Evolutionary conservation across 192 early-diverging fungal genomes (phyloP).

Genomic region (Backusella westeae): DNA sequence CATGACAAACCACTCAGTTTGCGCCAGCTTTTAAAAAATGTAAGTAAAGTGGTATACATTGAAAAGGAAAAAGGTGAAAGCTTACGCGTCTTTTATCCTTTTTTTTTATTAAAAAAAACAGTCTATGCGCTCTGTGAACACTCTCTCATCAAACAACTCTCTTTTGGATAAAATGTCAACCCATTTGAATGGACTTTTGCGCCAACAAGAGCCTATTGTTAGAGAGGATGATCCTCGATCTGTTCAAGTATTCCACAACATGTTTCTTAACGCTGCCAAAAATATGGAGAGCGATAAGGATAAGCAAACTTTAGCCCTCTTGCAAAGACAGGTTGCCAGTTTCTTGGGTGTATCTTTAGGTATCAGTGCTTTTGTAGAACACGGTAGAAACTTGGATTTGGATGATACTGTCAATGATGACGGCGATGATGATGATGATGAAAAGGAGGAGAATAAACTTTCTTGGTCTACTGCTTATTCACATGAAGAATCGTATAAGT

Average conservation of each 20-base stretch:
- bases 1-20: constrained; percentile 15
- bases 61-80: neutral
- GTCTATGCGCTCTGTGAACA: constrained; percentile 24
- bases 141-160: neutral
- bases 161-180: constrained; percentile 10
- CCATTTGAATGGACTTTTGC: constrained; percentile 17
- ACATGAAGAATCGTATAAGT: neutral
- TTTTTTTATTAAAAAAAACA: neutral
- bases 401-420: neutral
- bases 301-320: constrained; percentile 18
- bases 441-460: constrained; percentile 4
- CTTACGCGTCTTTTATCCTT: neutral
- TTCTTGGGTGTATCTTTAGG: constrained; percentile 22
- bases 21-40: constrained; percentile 21
- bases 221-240: neutral
- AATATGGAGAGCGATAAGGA: constrained; percentile 19
- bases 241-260: constrained; percentile 19
- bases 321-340: constrained; percentile 16
- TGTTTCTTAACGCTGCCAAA: constrained; percentile 15
- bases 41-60: neutral
- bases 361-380: neutral
- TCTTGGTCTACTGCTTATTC: neutral
- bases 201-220: neutral
- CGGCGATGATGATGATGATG: neutral
- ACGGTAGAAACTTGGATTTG: neutral